Percentiles rank a stretch among this genome's conserved stretches.
Conservation (phyloP, 2,329 filamentous ascomycete genomes). For the Ophiocordyceps sinensis region DNA sequence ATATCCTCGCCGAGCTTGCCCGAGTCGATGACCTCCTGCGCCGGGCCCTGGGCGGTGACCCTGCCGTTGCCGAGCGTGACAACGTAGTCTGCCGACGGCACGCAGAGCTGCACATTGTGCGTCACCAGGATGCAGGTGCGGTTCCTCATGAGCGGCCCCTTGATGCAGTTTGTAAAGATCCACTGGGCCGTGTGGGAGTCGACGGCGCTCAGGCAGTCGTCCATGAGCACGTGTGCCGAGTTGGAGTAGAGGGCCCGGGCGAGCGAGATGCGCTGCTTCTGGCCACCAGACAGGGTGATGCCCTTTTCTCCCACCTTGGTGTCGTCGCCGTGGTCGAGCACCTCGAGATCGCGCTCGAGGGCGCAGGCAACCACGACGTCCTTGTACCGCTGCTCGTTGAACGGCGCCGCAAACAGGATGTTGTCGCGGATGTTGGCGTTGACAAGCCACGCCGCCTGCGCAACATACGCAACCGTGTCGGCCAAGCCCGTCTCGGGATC, state of each 20-base stretch:
- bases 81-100: conserved; percentile 65
- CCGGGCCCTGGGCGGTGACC: conserved; percentile 59
- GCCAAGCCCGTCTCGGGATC: conserved; percentile 77
- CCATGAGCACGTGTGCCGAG: conserved; percentile 77
- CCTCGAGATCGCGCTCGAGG: conserved; percentile 78
- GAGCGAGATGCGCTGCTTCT: conserved; percentile 93
- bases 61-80: conserved; percentile 81
- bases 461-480: conserved; percentile 90
- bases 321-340: conserved; percentile 82
- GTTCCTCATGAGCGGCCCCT: conserved; percentile 73
- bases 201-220: conserved; percentile 91
- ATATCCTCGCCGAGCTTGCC: conserved; percentile 82
- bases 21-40: conserved; percentile 67
- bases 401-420: conserved; percentile 76
- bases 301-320: conserved; percentile 95
- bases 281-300: conserved; percentile 88
- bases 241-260: conserved; percentile 96
- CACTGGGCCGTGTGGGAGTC: conserved; percentile 96
- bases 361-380: conserved; percentile 85
- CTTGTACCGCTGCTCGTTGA: conserved; percentile 69
- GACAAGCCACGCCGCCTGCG: conserved; percentile 91
- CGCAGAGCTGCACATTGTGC: conserved; percentile 82
- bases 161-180: conserved; percentile 90
- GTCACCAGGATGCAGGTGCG: conserved; percentile 92
- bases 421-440: conserved; percentile 95